Base-by-base conservation (phyloP, 2,329 filamentous ascomycete species). In the Claviceps fusiformis region DNA sequence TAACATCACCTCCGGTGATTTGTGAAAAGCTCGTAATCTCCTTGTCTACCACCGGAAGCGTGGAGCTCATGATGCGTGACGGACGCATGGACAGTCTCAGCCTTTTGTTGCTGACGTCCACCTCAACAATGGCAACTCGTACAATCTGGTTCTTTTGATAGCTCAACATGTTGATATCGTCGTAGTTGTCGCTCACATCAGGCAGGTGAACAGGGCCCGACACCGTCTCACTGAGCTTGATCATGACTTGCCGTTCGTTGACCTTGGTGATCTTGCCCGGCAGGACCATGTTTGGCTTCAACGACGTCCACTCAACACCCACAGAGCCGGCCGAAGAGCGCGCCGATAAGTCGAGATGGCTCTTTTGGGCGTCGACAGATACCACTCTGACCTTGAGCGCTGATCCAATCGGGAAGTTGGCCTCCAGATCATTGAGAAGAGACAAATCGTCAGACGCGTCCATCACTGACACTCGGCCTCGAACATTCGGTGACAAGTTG, bases 361-460 rank as follows among this genome's bases (percentile, higher is more conserved):
- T 86, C 62, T 86, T 86, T 35, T 80, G 75, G 37, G 78, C 68
- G 66, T 97, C 85, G 3, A 95, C 81, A 3, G 78, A 76, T 54
- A 87, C 83, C 24, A 95, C 89, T 31, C 83, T 83, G 11, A 91
- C 88, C 66, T 82, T 86, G 48, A 98, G 71, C 5, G 90, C 93
- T 49, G 87, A 93, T n/a, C 93, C 93, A 44, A 95, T 70, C 0
- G 93, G 92, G 69, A 95, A 97, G 69, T 89, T 87, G 59, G 81
- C 78, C 50, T 83, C 78, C 3, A 96, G 72, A 62, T 95, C 81
- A 37, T 85, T 81, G 41, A 95, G 74, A 54, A 87, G 77, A 8
- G 89, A 87, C 50, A 95, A 73, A 67, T 97, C 90, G 63, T 95
- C 88, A 0, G 89, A 90, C 9, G 93, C 81, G 64, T 97, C 91